Percentiles rank a stretch among this genome's conserved stretches.
Conservation (phyloP, 176 grass and related monocot species). For the Tillandsia leiboldiana region DNA sequence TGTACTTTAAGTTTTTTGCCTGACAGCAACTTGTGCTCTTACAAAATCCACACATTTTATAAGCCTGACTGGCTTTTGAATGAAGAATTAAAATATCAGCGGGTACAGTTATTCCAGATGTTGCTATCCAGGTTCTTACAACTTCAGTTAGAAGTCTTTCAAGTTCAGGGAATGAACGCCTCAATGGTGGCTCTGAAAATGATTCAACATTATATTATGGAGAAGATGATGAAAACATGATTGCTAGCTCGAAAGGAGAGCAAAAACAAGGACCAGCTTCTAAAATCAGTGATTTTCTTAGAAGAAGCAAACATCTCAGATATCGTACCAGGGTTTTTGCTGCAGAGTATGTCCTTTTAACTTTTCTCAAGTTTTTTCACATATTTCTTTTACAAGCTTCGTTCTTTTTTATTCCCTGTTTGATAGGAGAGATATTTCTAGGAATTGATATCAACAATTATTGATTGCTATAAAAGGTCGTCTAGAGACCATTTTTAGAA, state of each 20-base stretch:
- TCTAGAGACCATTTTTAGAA: too few relatives aligned
- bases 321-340: slow-evolving; percentile 93
- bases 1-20: too few relatives aligned
- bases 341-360: slow-evolving; percentile 63
- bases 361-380: slow-evolving; percentile 12
- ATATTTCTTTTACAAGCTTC: slow-evolving; percentile 10
- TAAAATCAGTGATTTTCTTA: slow-evolving; percentile 38
- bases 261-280: slow-evolving; percentile 27
- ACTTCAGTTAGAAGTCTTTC: slow-evolving; percentile 50
- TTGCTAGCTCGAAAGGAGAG: slow-evolving; percentile 55
- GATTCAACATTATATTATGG: slow-evolving; percentile 36
- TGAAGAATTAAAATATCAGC: too few relatives aligned
- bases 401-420: neutral
- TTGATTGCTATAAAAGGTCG: neutral
- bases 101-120: slow-evolving; percentile 5
- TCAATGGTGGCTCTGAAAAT: slow-evolving; percentile 43
- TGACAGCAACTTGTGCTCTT: too few relatives aligned
- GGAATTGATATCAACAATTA: neutral
- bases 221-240: slow-evolving; percentile 95
- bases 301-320: slow-evolving; percentile 83
- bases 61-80: too few relatives aligned
- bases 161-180: slow-evolving; percentile 39
- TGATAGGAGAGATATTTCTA: neutral
- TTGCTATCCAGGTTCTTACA: slow-evolving; percentile 65
- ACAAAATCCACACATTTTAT: too few relatives aligned